Percentiles rank a stretch among this genome's conserved stretches.
These are phyloP conservation scores for Daldinia sp. DNA, from an alignment of 2,329 filamentous ascomycete genomes.

Conservation along the genomic window DNA sequence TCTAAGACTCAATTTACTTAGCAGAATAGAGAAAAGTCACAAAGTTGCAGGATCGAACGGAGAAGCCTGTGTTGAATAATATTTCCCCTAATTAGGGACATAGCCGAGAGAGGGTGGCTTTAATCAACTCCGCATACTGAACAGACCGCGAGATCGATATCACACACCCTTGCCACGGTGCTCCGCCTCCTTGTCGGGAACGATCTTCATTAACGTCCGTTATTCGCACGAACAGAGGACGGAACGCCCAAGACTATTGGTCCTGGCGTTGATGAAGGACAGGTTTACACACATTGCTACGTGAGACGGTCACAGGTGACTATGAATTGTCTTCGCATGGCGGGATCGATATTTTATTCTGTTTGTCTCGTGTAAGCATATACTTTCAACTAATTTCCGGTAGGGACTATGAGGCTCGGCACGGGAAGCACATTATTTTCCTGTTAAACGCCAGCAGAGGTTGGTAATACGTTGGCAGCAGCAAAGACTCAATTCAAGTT, in stretches of 20 bases:
- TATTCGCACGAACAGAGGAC: neutral
- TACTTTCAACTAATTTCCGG: neutral
- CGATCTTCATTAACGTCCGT: slow-evolving; percentile 1
- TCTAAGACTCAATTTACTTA: neutral
- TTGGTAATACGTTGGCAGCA: neutral
- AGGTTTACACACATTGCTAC: too few species aligned
- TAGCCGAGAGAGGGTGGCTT: neutral
- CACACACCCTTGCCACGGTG: neutral
- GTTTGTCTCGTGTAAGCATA: neutral
- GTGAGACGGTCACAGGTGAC: neutral
- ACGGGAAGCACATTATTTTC: neutral
- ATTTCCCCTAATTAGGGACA: neutral
- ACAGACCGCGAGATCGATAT: neutral
- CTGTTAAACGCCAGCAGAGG: neutral
- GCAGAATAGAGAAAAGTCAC: neutral
- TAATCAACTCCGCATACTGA: neutral
- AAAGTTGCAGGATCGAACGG: neutral
- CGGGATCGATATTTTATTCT: neutral
- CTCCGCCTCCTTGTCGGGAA: neutral
- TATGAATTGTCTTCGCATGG: neutral
- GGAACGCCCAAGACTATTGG: neutral
- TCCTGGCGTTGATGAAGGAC: neutral
- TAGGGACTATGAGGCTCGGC: neutral
- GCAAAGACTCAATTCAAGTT: neutral
- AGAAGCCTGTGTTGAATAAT: neutral